These are phyloP conservation scores for Neofusicoccum ribis DNA, from an alignment of 2,329 filamentous ascomycete genomes.

Conservation along the genomic window DNA sequence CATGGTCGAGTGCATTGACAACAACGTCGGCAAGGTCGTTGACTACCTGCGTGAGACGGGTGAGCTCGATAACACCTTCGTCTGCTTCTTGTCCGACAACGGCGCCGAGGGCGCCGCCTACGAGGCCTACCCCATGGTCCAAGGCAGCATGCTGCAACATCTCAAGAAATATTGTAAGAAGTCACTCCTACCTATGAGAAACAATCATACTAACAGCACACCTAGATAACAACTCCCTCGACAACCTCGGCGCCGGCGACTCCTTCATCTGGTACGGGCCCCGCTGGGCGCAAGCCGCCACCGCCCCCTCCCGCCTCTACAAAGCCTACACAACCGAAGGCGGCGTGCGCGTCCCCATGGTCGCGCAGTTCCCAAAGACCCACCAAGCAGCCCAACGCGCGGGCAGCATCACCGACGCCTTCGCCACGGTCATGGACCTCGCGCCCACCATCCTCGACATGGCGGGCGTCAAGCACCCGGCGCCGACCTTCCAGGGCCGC, in stretches of 20 bases:
- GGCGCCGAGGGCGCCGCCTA: slow-evolving; percentile 61
- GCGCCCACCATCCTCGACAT: slow-evolving; percentile 48
- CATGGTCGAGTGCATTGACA: slow-evolving; percentile 65
- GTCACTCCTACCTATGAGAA: too few species aligned
- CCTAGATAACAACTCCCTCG: slow-evolving; percentile 53
- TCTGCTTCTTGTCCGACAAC: slow-evolving; percentile 65
- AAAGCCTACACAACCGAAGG: slow-evolving; percentile 50
- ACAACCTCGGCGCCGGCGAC: slow-evolving; percentile 59
- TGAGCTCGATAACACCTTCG: slow-evolving; percentile 64
- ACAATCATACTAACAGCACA: too few species aligned
- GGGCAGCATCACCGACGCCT: slow-evolving; percentile 50
- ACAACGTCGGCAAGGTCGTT: slow-evolving; percentile 60
- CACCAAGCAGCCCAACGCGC: slow-evolving; percentile 21
- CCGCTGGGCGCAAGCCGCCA: slow-evolving; percentile 57
- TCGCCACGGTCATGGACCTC: slow-evolving; percentile 49
- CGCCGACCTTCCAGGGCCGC: slow-evolving; percentile 53
- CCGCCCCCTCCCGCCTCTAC: slow-evolving; percentile 52
- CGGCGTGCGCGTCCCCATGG: slow-evolving; percentile 55
- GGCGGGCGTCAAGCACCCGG: slow-evolving; percentile 53
- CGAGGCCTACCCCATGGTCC: slow-evolving; percentile 59
- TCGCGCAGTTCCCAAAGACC: slow-evolving; percentile 38
- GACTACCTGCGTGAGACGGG: slow-evolving; percentile 56
- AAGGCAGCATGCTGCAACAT: slow-evolving; percentile 55
- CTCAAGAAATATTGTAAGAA: slow-evolving; percentile 52
- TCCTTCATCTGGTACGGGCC: slow-evolving; percentile 64